A percentile compares a stretch with the other conserved stretches of the same genome.
Evolutionary conservation across 805 yeast genomes (phyloP).

Genomic region (Yarrowia sp.): DNA sequence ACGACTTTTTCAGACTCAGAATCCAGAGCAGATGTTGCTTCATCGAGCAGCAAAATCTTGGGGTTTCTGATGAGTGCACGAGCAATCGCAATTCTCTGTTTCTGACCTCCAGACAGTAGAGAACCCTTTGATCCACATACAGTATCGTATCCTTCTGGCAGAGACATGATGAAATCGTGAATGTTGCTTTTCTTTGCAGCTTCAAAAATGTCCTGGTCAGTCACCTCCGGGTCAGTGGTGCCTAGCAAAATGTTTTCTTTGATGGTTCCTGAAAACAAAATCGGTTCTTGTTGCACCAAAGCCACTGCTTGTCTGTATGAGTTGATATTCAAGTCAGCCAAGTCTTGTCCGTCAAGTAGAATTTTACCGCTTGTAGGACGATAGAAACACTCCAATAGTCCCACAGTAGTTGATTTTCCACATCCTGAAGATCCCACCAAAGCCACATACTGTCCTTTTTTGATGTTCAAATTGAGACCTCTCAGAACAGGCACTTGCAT

Average conservation of each 20-base stretch:
- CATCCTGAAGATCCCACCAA: conserved; percentile 68
- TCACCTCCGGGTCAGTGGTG: conserved; percentile 36
- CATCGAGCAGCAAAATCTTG: conserved; percentile 61
- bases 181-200: conserved; percentile 54
- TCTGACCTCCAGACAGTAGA: conserved; percentile 69
- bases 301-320: conserved; percentile 54
- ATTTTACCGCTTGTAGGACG: conserved; percentile 51
- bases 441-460: conserved; percentile 54
- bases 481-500: conserved; percentile 51
- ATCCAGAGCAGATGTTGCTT: conserved; percentile 65
- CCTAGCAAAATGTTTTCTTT: conserved; percentile 59
- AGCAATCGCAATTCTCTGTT: conserved; percentile 73
- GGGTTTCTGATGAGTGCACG: conserved; percentile 69
- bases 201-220: conserved; percentile 46
- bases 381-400: conserved; percentile 51
- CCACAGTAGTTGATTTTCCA: conserved; percentile 59
- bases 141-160: conserved; percentile 62
- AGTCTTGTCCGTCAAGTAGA: conserved; percentile 51
- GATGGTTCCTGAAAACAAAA: conserved; percentile 54
- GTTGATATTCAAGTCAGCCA: conserved; percentile 48
- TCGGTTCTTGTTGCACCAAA: conserved; percentile 62
- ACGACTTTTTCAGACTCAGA: conserved; percentile 73
- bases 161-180: conserved; percentile 54
- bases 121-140: conserved; percentile 56
- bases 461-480: conserved; percentile 50